These are phyloP conservation scores for Yarrowia sp. DNA, from an alignment of 805 yeast genomes.

Conservation along the genomic window DNA sequence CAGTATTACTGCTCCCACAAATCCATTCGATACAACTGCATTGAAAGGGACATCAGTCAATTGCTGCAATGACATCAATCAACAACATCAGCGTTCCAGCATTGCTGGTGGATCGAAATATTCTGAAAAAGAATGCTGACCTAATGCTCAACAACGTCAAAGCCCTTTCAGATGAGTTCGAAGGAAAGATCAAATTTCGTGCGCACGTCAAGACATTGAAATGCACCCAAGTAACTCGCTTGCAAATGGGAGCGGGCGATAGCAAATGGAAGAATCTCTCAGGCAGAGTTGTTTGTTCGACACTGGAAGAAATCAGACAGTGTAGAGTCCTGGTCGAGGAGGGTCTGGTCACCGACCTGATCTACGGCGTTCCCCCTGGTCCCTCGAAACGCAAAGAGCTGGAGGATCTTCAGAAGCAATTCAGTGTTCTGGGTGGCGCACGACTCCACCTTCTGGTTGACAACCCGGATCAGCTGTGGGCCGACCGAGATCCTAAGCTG, in stretches of 20 bases:
- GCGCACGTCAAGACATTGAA: slow-evolving; percentile 83
- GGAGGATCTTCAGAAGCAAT: slow-evolving; percentile 53
- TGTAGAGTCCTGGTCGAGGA: slow-evolving; percentile 52
- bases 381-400: slow-evolving; percentile 55
- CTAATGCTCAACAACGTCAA: slow-evolving; percentile 10
- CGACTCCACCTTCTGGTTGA: slow-evolving; percentile 64
- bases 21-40: no score
- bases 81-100: slow-evolving; percentile 22
- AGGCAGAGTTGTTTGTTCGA: slow-evolving; percentile 66
- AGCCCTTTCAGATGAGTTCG: slow-evolving; percentile 15
- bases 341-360: slow-evolving; percentile 58
- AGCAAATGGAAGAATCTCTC: not conserved
- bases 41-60: not conserved
- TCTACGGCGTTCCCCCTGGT: slow-evolving; percentile 66
- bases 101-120: slow-evolving; percentile 8
- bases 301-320: slow-evolving; percentile 70
- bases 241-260: slow-evolving; percentile 56
- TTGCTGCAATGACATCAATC: slow-evolving; percentile 12
- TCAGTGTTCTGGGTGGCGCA: slow-evolving; percentile 44
- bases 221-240: slow-evolving; percentile 62
- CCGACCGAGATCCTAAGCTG: slow-evolving; percentile 51
- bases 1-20: not conserved
- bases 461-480: slow-evolving; percentile 59
- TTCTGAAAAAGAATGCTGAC: slow-evolving; percentile 5
- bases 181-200: slow-evolving; percentile 57